Evolutionary conservation across 1,284 basidiomycete species (phyloP), one percentile per base, ranked within the genome.

Genomic region (Gymnopus androsaceus): DNA sequence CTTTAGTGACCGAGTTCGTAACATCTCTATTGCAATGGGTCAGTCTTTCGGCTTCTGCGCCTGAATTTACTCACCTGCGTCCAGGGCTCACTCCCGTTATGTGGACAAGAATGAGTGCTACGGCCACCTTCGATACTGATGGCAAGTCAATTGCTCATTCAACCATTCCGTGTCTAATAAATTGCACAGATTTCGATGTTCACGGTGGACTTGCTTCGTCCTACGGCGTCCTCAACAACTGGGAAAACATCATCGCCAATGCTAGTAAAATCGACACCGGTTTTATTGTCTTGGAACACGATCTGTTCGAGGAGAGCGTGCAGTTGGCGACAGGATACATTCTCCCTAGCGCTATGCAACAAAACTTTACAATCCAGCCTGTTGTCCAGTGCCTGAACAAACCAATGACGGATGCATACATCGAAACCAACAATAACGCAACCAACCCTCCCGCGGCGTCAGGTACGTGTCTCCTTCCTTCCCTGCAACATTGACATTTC

Each of bases 1-100:
- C n/a, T 56, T 70, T 62, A 89, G 88, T 70, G 83, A 94, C 71
- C 89, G 92, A 65, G 89, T 94, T 36, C 87, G 91, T 61, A 87
- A 85, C 34, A 90, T 94, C 62, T 81, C 82, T 37, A 69, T 75
- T 44, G 85, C 87, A 36, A 87, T 92, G 87, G 80, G 57, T 55
- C 34, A 19, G 51, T 45, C n/a, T 38, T 48, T 19, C n/a, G 14
- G 19, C 14, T 41, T n/a, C 38, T 42, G 17, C 25, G 14, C 25
- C 23, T 38, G 34, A 42, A 14, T 14, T 25, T 55, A 4, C 12
- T 37, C n/a, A 28, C 17, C 3, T n/a, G 8, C 19, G 23, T 31
- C 19, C 25, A 58, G 57, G 80, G 21, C 73, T 88, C 48, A 78
- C 70, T 4, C 82, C 86, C 25, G 79, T 87, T 55, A 83, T 89